Evolutionary conservation across 1,284 basidiomycete species (phyloP).

Genomic region (Filobasidium uniguttulatum): DNA sequence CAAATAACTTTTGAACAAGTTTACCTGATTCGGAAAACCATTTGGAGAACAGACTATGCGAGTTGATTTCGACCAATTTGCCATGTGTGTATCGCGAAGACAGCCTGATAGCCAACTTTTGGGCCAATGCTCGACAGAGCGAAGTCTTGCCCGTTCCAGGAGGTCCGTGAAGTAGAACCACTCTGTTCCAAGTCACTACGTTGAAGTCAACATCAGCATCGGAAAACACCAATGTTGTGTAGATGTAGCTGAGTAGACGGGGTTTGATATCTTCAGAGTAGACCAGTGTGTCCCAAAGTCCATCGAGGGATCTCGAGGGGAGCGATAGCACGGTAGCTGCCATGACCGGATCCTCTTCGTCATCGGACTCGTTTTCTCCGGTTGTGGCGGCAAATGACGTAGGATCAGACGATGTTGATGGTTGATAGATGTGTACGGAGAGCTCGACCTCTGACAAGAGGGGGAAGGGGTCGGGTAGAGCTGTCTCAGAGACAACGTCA

Average conservation of each 20-base stretch:
- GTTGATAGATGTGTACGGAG: conserved; percentile 77
- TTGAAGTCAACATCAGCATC: conserved; percentile 83
- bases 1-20: conserved; percentile 86
- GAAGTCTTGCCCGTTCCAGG: conserved; percentile 97
- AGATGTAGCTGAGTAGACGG: conserved; percentile 80
- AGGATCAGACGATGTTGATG: conserved; percentile 51
- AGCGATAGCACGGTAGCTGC: conserved; percentile 77
- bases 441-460: conserved; percentile 36
- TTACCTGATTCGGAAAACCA: conserved; percentile 99
- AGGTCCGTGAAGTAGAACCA: conserved; percentile 87
- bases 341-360: conserved; percentile 60
- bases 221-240: conserved; percentile 79
- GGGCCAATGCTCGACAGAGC: conserved; percentile 82
- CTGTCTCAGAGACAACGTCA: conserved; percentile 33
- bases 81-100: conserved; percentile 73
- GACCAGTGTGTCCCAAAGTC: conserved; percentile 76
- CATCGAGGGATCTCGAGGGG: conserved; percentile 68
- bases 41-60: conserved; percentile 85
- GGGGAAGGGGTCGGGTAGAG: conserved; percentile 14
- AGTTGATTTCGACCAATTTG: conserved; percentile 90
- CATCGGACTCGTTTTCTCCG: conserved; percentile 40
- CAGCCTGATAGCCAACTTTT: conserved; percentile 85
- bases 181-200: conserved; percentile 81
- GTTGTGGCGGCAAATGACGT: conserved; percentile 58
- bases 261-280: conserved; percentile 82